phyloP scores from a whole-genome alignment of 1,139 yeast genomes.

The Cylindricascospora bacillispora region DNA sequence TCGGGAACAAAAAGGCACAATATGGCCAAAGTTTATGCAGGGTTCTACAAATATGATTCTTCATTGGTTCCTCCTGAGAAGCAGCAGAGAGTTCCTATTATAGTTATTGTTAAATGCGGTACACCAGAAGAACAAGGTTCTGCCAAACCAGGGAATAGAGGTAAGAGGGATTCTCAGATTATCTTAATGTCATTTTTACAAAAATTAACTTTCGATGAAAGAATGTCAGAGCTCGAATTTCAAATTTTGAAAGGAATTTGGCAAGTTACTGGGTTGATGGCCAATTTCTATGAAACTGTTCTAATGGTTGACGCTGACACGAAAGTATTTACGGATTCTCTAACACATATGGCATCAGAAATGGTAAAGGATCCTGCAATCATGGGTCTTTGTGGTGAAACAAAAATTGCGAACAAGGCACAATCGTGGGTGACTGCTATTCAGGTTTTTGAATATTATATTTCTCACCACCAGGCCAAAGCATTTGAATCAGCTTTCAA shows the following conservation, averaged over 20 bases:
- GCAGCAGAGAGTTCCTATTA: constrained; percentile 81
- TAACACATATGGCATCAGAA: constrained; percentile 87
- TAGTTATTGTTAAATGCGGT: constrained; percentile 83
- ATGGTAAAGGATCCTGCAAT: constrained; percentile 82
- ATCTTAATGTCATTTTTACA: constrained; percentile 88
- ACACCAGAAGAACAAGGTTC: constrained; percentile 66
- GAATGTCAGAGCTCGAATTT: constrained; percentile 90
- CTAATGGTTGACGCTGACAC: constrained; percentile 98
- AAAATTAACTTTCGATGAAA: constrained; percentile 83
- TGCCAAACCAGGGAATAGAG: constrained; percentile 96
- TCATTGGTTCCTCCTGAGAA: constrained; percentile 60
- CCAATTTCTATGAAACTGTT: constrained; percentile 73
- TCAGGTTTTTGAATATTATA: constrained; percentile 91
- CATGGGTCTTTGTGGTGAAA: constrained; percentile 97
- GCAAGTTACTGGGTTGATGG: constrained; percentile 79
- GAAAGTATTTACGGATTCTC: constrained; percentile 75
- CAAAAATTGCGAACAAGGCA: constrained; percentile 80
- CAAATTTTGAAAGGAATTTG: constrained; percentile 70
- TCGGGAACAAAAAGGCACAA: constrained; percentile 88
- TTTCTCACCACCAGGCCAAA: constrained; percentile 92
- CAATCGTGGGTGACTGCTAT: constrained; percentile 89
- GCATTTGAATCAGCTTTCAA: constrained; percentile 96
- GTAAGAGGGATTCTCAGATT: constrained; percentile 94
- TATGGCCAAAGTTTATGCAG: constrained; percentile 92
- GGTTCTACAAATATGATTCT: constrained; percentile 75